Percentiles rank a stretch among this genome's conserved stretches.
Evolutionary conservation across 2,329 filamentous ascomycete genomes (phyloP).

Genomic region (Paracoccidioides lutzii): DNA sequence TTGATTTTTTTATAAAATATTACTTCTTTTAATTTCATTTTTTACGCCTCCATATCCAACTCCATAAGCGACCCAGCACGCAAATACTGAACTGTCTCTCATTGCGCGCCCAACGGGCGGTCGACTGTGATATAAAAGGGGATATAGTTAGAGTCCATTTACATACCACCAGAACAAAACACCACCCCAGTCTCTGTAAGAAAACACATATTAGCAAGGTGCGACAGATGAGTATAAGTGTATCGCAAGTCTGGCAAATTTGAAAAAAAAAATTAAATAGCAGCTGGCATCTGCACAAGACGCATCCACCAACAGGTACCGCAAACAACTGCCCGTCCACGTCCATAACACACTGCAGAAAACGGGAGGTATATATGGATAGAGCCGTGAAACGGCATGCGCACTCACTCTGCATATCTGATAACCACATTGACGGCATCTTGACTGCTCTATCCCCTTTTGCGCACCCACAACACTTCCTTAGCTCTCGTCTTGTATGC

Average conservation of each 20-base stretch:
- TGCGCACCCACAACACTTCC: background rate
- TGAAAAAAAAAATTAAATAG: background rate
- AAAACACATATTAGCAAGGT: slow-evolving; percentile 11
- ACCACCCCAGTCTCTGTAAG: slow-evolving; percentile 79
- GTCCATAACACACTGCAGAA: background rate
- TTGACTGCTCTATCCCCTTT: slow-evolving; percentile 18
- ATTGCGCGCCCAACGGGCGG: background rate
- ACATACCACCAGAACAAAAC: slow-evolving; percentile 94
- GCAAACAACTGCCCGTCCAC: background rate
- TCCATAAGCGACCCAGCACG: background rate
- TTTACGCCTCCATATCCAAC: background rate
- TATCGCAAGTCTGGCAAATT: background rate
- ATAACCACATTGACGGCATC: slow-evolving; percentile 91
- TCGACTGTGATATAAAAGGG: background rate
- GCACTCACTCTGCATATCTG: slow-evolving; percentile 79
- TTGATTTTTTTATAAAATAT: no score
- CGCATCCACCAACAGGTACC: no score
- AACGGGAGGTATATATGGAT: background rate
- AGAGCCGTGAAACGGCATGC: background rate
- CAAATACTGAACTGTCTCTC: background rate
- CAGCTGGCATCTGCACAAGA: no score
- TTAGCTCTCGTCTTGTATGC: background rate
- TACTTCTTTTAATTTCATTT: background rate
- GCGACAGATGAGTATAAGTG: background rate
- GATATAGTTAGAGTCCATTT: slow-evolving; percentile 7